Percentiles rank a stretch among this genome's conserved stretches.
These are phyloP conservation scores for Citrullus colocynthis DNA, from an alignment of 306 rosid genomes.

Conservation along the genomic window DNA sequence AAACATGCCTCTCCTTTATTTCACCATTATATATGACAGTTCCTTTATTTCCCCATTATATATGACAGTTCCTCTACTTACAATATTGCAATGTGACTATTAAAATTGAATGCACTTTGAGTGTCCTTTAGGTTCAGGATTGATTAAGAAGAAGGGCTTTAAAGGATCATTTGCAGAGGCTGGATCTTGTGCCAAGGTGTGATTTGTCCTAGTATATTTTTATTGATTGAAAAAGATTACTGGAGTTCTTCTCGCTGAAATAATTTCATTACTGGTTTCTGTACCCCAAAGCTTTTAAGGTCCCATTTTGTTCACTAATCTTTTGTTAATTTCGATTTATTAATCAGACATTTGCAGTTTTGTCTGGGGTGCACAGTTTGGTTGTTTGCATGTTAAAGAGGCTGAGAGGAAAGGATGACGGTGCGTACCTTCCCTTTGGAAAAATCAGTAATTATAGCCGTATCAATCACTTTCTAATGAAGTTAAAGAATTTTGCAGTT, in stretches of 20 bases:
- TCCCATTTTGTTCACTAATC: not conserved
- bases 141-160: conserved; percentile 79
- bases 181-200: conserved; percentile 78
- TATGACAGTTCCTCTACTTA: not conserved
- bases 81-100: not conserved
- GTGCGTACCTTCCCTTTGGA: conserved; percentile 23
- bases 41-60: not conserved
- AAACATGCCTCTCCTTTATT: not conserved
- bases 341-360: conserved; percentile 84
- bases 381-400: conserved; percentile 85
- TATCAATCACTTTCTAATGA: not conserved
- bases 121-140: conserved; percentile 63
- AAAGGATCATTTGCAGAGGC: conserved; percentile 88
- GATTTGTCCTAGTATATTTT: conserved; percentile 4
- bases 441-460: not conserved
- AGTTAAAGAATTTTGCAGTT: conserved; percentile 34
- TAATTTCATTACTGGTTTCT: not conserved
- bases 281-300: not conserved
- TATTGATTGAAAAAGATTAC: not conserved
- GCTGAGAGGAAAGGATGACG: conserved; percentile 95
- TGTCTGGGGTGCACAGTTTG: conserved; percentile 95
- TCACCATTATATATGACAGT: not conserved
- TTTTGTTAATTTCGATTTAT: not conserved
- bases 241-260: not conserved
- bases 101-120: not conserved